Base-by-base conservation (phyloP, 192 early-diverging fungal species). In the Neocallimastix lanati region DNA sequence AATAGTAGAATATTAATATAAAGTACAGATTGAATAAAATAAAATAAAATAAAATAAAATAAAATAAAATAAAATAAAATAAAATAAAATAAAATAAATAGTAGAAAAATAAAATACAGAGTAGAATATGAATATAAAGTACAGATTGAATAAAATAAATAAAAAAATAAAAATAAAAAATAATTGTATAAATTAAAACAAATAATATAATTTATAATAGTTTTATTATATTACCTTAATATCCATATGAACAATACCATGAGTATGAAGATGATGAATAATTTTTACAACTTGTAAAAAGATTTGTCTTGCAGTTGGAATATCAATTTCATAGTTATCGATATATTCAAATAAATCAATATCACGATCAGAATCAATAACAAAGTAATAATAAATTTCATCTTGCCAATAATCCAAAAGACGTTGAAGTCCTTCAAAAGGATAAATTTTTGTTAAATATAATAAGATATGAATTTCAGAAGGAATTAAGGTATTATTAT, bases 181-280 rank as follows among this genome's bases (percentile, higher is more conserved):
- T n/a, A n/a, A n/a, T n/a, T n/a, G n/a, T n/a, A n/a, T n/a, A n/a
- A n/a, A n/a, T n/a, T n/a, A n/a, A n/a, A n/a, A n/a, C n/a, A n/a
- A n/a, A n/a, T n/a, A n/a, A n/a, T n/a, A n/a, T n/a, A n/a, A n/a
- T n/a, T n/a, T n/a, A n/a, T n/a, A n/a, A n/a, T n/a, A n/a, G n/a
- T n/a, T n/a, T n/a, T n/a, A n/a, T n/a, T n/a, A n/a, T n/a, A n/a
- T n/a, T 37, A 37, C 40, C 83, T 95, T 95, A 81, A 98, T 90
- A 83, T 98, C 94, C 29, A 92, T 84, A 78, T 95, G 94, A 50
- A 50, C 40, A 28, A 96, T 88, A n/a, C 88, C 90, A 50, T 90
- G 88, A 78, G 84, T 83, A 83, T 95, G 93, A 36, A 93, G 77
- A 83, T 92, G 90, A 67, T 83, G 50, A 21, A 50, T 18, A 50